These are phyloP conservation scores for Kodamaea jinghongensis DNA, from an alignment of 805 yeast species.

Conservation along the genomic window DNA sequence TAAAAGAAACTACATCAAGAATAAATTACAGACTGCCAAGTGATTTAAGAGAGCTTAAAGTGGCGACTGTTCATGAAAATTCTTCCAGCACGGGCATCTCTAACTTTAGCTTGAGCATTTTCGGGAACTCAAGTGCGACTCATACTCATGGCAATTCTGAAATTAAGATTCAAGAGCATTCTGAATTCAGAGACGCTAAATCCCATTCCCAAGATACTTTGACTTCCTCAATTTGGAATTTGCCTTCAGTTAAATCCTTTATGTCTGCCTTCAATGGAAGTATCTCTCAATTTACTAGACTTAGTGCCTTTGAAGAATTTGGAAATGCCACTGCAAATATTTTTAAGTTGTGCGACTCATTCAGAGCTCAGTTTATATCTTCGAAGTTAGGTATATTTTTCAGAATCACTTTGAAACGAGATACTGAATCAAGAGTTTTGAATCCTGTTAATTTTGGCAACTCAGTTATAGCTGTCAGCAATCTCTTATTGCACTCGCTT, in stretches of 20 bases:
- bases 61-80: no score
- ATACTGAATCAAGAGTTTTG: constrained; percentile 59
- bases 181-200: constrained; percentile 14
- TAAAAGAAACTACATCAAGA: constrained; percentile 47
- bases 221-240: no score
- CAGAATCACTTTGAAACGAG: constrained; percentile 43
- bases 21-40: constrained; percentile 32
- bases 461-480: constrained; percentile 58
- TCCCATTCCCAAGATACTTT: no score
- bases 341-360: constrained; percentile 7
- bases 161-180: constrained; percentile 5
- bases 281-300: no score
- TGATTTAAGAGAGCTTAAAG: constrained; percentile 29
- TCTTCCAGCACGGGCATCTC: no score
- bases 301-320: no score
- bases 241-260: constrained; percentile 12
- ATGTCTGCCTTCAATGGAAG: constrained; percentile 5
- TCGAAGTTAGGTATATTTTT: constrained; percentile 37
- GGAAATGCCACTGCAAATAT: not conserved
- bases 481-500: constrained; percentile 56
- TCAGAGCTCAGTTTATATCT: constrained; percentile 23
- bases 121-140: no score
- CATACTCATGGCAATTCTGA: no score
- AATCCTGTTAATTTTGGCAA: constrained; percentile 59
- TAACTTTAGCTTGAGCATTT: no score